Conservation (phyloP, 164 flowering plant genomes). For the Chimonanthus salicifolius region DNA sequence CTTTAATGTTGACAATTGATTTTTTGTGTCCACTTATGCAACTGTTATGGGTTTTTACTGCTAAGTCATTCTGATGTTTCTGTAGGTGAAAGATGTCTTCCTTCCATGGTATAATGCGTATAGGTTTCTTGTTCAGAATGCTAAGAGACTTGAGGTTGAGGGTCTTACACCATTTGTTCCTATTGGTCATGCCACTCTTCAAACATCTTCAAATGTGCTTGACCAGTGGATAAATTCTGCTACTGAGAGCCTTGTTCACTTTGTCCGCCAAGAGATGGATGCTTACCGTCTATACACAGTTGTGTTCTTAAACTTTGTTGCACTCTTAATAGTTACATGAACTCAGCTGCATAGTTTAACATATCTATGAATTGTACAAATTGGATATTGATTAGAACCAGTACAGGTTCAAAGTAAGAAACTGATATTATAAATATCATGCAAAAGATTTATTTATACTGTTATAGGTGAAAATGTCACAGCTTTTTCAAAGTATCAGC, state of each 20-base stretch:
- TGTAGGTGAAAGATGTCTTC: conserved; percentile 90
- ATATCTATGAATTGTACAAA: too few species aligned
- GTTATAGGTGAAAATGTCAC: too few species aligned
- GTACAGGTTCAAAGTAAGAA: too few species aligned
- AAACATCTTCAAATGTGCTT: conserved; percentile 77
- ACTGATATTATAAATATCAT: too few species aligned
- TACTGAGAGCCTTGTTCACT: conserved; percentile 83
- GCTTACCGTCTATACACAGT: conserved; percentile 91
- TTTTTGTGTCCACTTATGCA: neutral
- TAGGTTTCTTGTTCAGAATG: conserved; percentile 95
- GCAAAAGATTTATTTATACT: too few species aligned
- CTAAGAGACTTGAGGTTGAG: conserved; percentile 85
- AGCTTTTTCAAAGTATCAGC: too few species aligned
- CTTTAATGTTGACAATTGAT: neutral
- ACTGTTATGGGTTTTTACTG: too few species aligned
- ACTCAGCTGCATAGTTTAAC: neutral
- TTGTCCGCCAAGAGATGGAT: conserved; percentile 94
- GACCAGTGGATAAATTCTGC: conserved; percentile 99
- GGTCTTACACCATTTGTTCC: conserved; percentile 70
- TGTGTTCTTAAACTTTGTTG: neutral
- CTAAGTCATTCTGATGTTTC: conserved; percentile 2
- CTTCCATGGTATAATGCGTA: conserved; percentile 99
- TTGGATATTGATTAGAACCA: too few species aligned
- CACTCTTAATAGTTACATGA: neutral
- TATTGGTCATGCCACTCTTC: conserved; percentile 41